A percentile compares a stretch with the other conserved stretches of the same genome.
phyloP scores from a whole-genome alignment of 768 basidiomycete genomes.

The Termitomyces sp. region DNA sequence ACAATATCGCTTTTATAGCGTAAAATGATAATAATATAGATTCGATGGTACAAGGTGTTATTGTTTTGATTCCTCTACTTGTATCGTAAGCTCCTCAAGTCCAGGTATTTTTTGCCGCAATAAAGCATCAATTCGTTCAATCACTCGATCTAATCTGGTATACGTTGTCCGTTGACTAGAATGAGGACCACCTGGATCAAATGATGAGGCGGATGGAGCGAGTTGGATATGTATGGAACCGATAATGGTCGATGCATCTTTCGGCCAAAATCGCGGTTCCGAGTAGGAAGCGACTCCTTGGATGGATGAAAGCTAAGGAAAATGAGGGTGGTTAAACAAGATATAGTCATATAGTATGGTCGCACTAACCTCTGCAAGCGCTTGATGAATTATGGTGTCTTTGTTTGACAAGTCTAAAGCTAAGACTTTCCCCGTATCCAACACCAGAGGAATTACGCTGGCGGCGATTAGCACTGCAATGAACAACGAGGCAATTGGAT shows the following conservation, averaged over 20 bases:
- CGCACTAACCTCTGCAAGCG: slow-evolving; percentile 57
- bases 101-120: slow-evolving; percentile 74
- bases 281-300: slow-evolving; percentile 83
- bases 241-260: slow-evolving; percentile 80
- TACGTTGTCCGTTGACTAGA: slow-evolving; percentile 45
- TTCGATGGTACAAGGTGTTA: slow-evolving; percentile 12
- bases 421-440: slow-evolving; percentile 88
- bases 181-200: slow-evolving; percentile 55
- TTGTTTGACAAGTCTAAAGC: slow-evolving; percentile 79
- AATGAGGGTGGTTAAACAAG: neutral
- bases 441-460: slow-evolving; percentile 91
- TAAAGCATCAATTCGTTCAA: slow-evolving; percentile 70
- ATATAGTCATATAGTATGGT: neutral
- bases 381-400: slow-evolving; percentile 49
- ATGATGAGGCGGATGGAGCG: slow-evolving; percentile 52
- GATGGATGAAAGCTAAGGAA: slow-evolving; percentile 66
- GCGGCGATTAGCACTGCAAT: slow-evolving; percentile 94
- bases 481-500: slow-evolving; percentile 95
- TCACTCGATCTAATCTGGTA: slow-evolving; percentile 65
- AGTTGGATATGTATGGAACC: slow-evolving; percentile 93
- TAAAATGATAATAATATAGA: slow-evolving; percentile 8
- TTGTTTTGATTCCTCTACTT: slow-evolving; percentile 54
- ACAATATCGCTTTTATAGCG: too few relatives aligned
- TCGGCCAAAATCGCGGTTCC: slow-evolving; percentile 91
- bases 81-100: slow-evolving; percentile 86